phyloP scores from a whole-genome alignment of 495 filamentous ascomycete species.

The Hypoxylon intermedium region DNA sequence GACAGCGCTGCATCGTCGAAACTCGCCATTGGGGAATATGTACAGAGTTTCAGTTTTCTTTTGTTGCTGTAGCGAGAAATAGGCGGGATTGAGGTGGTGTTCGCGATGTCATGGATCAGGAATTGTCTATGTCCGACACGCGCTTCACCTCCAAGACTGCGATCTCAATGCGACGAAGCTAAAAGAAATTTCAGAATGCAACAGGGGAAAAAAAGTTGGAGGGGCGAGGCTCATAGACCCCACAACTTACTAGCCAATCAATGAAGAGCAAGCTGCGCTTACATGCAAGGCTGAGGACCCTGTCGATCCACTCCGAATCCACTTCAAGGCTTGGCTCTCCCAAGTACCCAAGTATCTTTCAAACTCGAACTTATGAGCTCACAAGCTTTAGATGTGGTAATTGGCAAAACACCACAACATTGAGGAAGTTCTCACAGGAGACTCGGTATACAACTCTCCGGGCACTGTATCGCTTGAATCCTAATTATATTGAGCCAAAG shows the following conservation, averaged over 20 bases:
- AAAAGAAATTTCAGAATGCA: slow-evolving; percentile 30
- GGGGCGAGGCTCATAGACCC: slow-evolving; percentile 33
- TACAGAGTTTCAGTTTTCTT: not conserved
- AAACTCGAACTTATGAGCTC: not conserved
- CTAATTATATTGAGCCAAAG: not conserved
- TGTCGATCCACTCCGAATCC: not conserved
- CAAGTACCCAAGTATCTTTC: slow-evolving; percentile 22
- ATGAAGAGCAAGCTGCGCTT: not conserved
- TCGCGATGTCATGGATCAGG: not conserved
- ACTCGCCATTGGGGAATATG: slow-evolving; percentile 43
- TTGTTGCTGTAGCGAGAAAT: not conserved
- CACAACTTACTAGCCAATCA: slow-evolving; percentile 5
- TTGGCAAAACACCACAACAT: not conserved
- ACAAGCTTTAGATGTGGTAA: not conserved
- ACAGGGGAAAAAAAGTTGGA: slow-evolving; percentile 37
- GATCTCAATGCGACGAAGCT: slow-evolving; percentile 20
- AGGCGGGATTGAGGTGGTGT: not conserved
- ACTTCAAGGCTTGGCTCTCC: not conserved
- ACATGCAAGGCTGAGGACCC: slow-evolving; percentile 16
- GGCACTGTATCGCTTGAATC: not conserved
- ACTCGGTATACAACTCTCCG: not conserved
- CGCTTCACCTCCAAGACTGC: not conserved
- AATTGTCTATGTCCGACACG: not conserved
- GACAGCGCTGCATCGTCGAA: slow-evolving; percentile 68
- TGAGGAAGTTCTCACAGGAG: not conserved